Evolutionary conservation across 2,329 filamentous ascomycete species (phyloP).

Genomic region (Fusarium nanum): DNA sequence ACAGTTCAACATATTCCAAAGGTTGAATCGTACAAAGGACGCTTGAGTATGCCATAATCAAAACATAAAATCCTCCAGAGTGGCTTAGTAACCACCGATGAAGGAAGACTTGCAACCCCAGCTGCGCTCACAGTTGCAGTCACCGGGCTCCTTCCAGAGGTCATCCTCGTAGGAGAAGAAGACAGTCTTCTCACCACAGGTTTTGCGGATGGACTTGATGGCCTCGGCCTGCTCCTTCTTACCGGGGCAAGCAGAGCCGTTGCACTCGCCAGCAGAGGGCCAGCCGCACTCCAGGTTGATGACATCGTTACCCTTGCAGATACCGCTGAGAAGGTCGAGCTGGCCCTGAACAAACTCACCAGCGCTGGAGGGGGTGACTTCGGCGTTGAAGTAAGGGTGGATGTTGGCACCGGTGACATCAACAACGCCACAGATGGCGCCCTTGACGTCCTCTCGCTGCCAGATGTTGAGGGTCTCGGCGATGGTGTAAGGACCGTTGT

Average conservation of each 20-base stretch:
- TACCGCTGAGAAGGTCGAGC: conserved; percentile 74
- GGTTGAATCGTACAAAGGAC: conserved; percentile 31
- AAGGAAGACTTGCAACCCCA: conserved; percentile 70
- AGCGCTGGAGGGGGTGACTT: conserved; percentile 70
- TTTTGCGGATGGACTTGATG: conserved; percentile 75
- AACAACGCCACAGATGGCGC: conserved; percentile 75
- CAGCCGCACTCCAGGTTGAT: conserved; percentile 93
- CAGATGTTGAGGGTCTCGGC: conserved; percentile 87
- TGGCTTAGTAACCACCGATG: conserved; percentile 29
- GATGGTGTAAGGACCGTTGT: conserved; percentile 81
- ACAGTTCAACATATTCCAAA: conserved; percentile 43
- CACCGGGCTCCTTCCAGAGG: conserved; percentile 79
- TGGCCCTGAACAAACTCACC: conserved; percentile 81
- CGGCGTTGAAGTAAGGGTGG: conserved; percentile 92
- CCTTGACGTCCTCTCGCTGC: conserved; percentile 69
- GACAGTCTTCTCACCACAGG: conserved; percentile 74
- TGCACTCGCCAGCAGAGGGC: conserved; percentile 77
- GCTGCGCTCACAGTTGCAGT: conserved; percentile 79
- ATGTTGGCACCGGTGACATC: conserved; percentile 88
- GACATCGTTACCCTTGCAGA: conserved; percentile 78
- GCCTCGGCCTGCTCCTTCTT: conserved; percentile 74
- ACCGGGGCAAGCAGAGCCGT: conserved; percentile 79
- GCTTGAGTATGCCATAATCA: conserved; percentile 39
- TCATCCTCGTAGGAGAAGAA: conserved; percentile 88
- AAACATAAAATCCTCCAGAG: conserved; percentile 14